Percentiles rank a stretch among this genome's conserved stretches.
phyloP scores from a whole-genome alignment of 148 eudicot genomes.

The Gaultheria prostrata region DNA sequence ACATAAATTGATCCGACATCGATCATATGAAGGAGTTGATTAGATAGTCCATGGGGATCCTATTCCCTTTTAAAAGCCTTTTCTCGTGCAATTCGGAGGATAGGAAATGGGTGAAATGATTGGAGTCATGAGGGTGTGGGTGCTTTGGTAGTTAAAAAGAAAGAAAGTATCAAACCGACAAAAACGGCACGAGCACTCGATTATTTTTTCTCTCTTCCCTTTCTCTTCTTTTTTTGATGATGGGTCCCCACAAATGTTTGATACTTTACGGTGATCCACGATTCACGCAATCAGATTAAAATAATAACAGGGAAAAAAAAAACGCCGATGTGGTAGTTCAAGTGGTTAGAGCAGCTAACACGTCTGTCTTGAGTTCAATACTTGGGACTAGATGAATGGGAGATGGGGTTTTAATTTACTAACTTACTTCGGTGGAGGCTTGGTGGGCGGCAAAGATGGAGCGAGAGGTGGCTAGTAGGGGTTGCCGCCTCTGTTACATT shows the following conservation, averaged over 20 bases:
- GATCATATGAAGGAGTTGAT: no score
- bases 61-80: not conserved
- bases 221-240: not conserved
- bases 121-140: not conserved
- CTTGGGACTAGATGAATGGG: no score
- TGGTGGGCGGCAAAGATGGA: no score
- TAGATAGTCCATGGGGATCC: no score
- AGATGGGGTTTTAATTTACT: no score
- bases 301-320: not conserved
- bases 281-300: not conserved
- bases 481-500: no score
- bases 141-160: constrained; percentile 1
- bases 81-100: not conserved
- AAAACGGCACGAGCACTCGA: constrained; percentile 12
- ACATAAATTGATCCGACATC: no score
- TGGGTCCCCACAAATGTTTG: constrained; percentile 6
- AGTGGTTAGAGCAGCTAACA: no score
- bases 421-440: no score
- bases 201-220: not conserved
- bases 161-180: not conserved
- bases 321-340: not conserved
- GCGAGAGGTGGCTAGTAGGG: no score
- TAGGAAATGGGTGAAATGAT: not conserved
- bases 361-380: no score
- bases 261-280: not conserved